Conservation (phyloP, 2,329 filamentous ascomycete species). For the Pestalotiopsis sp. region DNA sequence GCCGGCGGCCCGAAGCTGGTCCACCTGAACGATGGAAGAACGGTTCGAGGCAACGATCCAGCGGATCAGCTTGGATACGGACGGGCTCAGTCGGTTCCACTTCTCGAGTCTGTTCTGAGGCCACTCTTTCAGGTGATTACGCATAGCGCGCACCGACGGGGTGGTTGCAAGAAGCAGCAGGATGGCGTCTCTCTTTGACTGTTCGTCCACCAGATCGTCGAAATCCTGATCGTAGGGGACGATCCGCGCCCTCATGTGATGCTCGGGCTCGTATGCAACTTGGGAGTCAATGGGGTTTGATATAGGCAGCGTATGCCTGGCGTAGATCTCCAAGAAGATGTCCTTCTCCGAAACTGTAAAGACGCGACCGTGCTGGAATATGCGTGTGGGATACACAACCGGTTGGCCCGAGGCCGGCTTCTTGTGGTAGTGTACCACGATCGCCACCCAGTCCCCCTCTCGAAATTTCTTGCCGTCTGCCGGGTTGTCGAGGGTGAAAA, state of each 20-base stretch:
- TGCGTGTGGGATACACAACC: background rate
- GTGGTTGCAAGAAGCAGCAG: slow-evolving; percentile 57
- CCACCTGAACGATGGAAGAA: slow-evolving; percentile 81
- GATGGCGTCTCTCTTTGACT: slow-evolving; percentile 54
- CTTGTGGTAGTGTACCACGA: slow-evolving; percentile 16
- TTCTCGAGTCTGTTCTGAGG: slow-evolving; percentile 43
- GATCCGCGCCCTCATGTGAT: background rate
- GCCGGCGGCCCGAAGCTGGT: slow-evolving; percentile 36
- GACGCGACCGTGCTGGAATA: slow-evolving; percentile 28
- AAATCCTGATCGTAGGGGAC: slow-evolving; percentile 58
- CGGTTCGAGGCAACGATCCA: slow-evolving; percentile 93
- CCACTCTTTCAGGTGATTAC: slow-evolving; percentile 43
- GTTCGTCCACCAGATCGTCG: slow-evolving; percentile 47
- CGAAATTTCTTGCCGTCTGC: slow-evolving; percentile 9
- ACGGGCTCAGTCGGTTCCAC: slow-evolving; percentile 61
- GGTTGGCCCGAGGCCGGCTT: background rate
- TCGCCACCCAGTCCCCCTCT: slow-evolving; percentile 28
- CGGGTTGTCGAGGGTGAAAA: slow-evolving; percentile 12
- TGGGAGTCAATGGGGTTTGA: slow-evolving; percentile 9
- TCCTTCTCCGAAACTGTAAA: background rate
- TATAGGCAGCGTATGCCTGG: slow-evolving; percentile 19
- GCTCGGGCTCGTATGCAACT: background rate
- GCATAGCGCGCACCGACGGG: slow-evolving; percentile 64
- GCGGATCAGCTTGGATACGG: slow-evolving; percentile 69
- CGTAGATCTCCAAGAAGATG: slow-evolving; percentile 22